Base-by-base conservation (phyloP, 805 yeast species). In the Pichia membranifaciens region DNA sequence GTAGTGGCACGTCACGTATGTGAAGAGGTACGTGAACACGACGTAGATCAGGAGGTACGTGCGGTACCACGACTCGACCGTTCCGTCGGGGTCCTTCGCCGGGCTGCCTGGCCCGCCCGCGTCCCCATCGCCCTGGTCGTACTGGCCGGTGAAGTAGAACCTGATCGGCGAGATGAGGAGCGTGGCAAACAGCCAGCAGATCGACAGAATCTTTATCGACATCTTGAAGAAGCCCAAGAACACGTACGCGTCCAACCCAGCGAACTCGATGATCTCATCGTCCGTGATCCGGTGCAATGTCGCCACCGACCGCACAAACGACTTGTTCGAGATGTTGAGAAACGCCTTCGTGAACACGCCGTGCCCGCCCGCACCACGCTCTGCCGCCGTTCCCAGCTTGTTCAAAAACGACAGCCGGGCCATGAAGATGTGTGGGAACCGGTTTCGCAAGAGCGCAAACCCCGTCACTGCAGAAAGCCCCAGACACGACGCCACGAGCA, bases 171-270 rank as follows among this genome's bases (percentile, higher is more conserved):
- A 84, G 18, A 91, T 84, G 3, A 91, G 73, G 5, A 79, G 68
- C 9, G 85, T 68, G 1, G 96, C 89, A 57, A 87, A 78, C 2
- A 86, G 49, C 41, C 87, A 75, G 58, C 89, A 82, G 1, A 77
- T 66, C 2, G 78, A 65, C 21, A 91, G 65, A 8, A 87, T 69
- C 60, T 79, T 79, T 42, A 90, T 86, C 51, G 93, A 78, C 86
- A 89, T 87, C 51, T 86, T 83, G 75, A 93, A 93, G 62, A 91
- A 90, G 3, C 89, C 89, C 29, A 91, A 67, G 59, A 87, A 91
- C 41, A 93, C 98, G 66, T 78, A 89, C 0, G 97, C 97, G 67
- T 91, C 99, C 38, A 91, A 67, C 0, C 99, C 99, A 2, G 97
- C 96, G 58, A 82, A 84, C 51, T 88, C 91, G 43, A 91, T 72